These are phyloP conservation scores for Phytopythium litorale DNA, from an alignment of 352 stramenopile species.

Conservation along the genomic window DNA sequence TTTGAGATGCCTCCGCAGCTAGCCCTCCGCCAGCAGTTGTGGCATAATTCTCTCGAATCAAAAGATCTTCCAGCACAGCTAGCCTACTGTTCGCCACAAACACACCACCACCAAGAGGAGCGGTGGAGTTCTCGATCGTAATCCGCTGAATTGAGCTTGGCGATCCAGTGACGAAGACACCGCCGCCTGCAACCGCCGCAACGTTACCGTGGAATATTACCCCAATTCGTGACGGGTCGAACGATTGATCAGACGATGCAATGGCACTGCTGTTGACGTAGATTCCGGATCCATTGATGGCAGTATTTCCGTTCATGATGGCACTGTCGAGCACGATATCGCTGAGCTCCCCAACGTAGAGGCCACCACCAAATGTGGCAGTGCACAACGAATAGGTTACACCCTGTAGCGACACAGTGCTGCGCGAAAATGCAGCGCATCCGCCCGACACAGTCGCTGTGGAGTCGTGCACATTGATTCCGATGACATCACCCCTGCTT, in stretches of 20 bases:
- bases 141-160: slow-evolving; percentile 20
- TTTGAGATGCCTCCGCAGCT: slow-evolving; percentile 1
- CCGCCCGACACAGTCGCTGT: slow-evolving; percentile 19
- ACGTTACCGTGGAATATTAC: slow-evolving; percentile 9
- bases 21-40: slow-evolving; percentile 25
- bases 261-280: slow-evolving; percentile 27
- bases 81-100: neutral
- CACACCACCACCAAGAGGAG: slow-evolving; percentile 23
- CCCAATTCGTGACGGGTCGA: neutral
- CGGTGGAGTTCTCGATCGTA: slow-evolving; percentile 18
- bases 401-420: slow-evolving; percentile 9
- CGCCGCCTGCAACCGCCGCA: slow-evolving; percentile 20
- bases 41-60: slow-evolving; percentile 14
- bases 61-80: slow-evolving; percentile 10
- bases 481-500: slow-evolving; percentile 12
- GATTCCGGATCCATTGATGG: slow-evolving; percentile 22
- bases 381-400: slow-evolving; percentile 10
- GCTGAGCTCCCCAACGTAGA: slow-evolving; percentile 14
- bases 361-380: slow-evolving; percentile 23
- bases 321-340: slow-evolving; percentile 11
- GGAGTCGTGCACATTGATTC: slow-evolving; percentile 11
- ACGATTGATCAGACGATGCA: slow-evolving; percentile 3
- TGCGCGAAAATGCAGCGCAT: slow-evolving; percentile 21
- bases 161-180: slow-evolving; percentile 22
- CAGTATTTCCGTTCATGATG: slow-evolving; percentile 10